Evolutionary conservation across 805 yeast species (phyloP).

Genomic region (Kazachstania psychrophila): DNA sequence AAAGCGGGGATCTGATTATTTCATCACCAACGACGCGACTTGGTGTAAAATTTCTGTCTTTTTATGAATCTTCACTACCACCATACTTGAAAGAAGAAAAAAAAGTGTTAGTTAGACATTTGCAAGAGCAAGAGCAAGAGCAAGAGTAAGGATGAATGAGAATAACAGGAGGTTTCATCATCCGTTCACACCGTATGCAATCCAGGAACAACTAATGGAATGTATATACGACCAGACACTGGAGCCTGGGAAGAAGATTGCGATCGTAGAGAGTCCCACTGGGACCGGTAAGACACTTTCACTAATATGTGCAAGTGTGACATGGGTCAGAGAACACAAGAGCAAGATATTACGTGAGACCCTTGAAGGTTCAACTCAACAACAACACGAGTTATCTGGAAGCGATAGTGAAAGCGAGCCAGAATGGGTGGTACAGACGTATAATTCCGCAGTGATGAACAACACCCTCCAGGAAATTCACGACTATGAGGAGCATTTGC

Average conservation of each 20-base stretch:
- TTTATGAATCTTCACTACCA: too few species aligned
- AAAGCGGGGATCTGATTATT: too few species aligned
- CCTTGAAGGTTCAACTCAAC: too few species aligned
- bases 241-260: slow-evolving; percentile 44
- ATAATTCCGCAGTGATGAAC: slow-evolving; percentile 21
- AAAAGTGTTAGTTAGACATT: too few species aligned
- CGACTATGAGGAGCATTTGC: slow-evolving; percentile 32
- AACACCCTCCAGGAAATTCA: slow-evolving; percentile 19
- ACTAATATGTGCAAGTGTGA: slow-evolving; percentile 71
- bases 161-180: slow-evolving; percentile 42
- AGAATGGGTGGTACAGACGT: slow-evolving; percentile 50
- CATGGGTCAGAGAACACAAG: slow-evolving; percentile 63
- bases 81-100: too few species aligned
- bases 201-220: slow-evolving; percentile 69
- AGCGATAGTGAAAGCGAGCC: slow-evolving; percentile 49
- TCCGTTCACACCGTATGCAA: slow-evolving; percentile 74
- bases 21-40: too few species aligned
- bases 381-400: too few species aligned
- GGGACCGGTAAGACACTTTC: slow-evolving; percentile 92
- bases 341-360: slow-evolving; percentile 10
- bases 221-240: slow-evolving; percentile 55
- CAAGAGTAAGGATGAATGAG: too few species aligned
- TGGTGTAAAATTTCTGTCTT: too few species aligned
- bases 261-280: slow-evolving; percentile 86
- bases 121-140: too few species aligned